Evolutionary conservation across 2,329 filamentous ascomycete genomes (phyloP).

Genomic region (Moelleriella libera): DNA sequence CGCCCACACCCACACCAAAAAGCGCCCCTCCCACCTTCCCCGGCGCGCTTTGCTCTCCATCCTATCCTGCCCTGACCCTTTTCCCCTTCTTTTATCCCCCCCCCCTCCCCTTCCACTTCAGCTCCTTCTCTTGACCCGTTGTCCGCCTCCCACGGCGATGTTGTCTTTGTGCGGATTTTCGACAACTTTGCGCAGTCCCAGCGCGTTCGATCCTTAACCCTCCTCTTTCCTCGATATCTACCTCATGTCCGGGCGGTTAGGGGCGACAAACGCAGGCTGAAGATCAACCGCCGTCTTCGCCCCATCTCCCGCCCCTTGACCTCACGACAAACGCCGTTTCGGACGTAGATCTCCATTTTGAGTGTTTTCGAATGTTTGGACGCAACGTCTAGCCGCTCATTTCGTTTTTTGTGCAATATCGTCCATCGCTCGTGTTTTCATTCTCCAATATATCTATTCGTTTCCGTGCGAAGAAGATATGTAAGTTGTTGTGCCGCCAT

Average conservation of each 20-base stretch:
- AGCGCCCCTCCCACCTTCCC: constrained; percentile 7
- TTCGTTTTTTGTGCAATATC: constrained; percentile 11
- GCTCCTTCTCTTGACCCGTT: constrained; percentile 9
- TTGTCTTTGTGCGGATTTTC: constrained; percentile 15
- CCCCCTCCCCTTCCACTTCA: not conserved
- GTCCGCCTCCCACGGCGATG: constrained; percentile 18
- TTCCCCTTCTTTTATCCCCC: constrained; percentile 9
- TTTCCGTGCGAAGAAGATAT: constrained; percentile 4
- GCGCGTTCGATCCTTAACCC: constrained; percentile 6
- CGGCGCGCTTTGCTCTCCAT: constrained; percentile 5
- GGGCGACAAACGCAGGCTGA: constrained; percentile 18
- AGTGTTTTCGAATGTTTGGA: constrained; percentile 9
- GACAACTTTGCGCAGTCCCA: constrained; percentile 12
- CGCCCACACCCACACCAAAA: not conserved
- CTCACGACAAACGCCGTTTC: constrained; percentile 8
- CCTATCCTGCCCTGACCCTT: constrained; percentile 11
- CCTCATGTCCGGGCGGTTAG: constrained; percentile 13
- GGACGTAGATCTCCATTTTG: constrained; percentile 13
- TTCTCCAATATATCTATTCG: constrained; percentile 5
- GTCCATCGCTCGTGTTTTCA: constrained; percentile 1
- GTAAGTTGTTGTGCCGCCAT: constrained; percentile 5
- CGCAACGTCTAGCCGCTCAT: constrained; percentile 31
- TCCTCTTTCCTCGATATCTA: constrained; percentile 5
- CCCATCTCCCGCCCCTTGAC: constrained; percentile 3
- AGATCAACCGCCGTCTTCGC: constrained; percentile 14